Percentiles rank a stretch among this genome's conserved stretches.
Evolutionary conservation across 805 yeast genomes (phyloP).

Genomic region (Schwanniomyces pseudopolymorphus): DNA sequence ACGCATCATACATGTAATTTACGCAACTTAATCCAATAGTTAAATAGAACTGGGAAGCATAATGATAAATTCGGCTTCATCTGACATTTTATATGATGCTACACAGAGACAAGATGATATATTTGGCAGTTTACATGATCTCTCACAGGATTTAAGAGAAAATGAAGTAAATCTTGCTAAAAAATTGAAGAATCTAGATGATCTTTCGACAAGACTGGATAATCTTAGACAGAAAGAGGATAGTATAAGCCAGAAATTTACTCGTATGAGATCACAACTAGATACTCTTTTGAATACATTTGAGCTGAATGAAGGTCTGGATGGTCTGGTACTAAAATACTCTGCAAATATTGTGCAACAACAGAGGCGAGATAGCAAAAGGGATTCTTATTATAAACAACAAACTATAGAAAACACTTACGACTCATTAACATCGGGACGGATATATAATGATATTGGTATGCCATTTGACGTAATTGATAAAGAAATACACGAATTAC

Average conservation of each 20-base stretch:
- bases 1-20: conserved; percentile 2
- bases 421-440: conserved; percentile 11
- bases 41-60: too few relatives aligned
- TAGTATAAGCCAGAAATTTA: not conserved
- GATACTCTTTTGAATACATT: not conserved
- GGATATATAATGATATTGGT: conserved; percentile 2
- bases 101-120: not conserved
- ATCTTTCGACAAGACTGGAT: not conserved
- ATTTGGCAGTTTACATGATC: not conserved
- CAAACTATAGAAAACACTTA: conserved; percentile 10
- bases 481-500: conserved; percentile 13
- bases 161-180: not conserved
- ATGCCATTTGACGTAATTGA: conserved; percentile 12
- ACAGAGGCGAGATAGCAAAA: not conserved
- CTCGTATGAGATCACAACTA: not conserved
- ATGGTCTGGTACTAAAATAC: not conserved
- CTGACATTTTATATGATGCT: not conserved
- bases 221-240: not conserved
- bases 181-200: not conserved
- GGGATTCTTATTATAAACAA: not conserved
- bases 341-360: not conserved
- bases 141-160: not conserved
- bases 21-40: too few relatives aligned
- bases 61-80: not conserved
- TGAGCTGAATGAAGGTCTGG: not conserved